A percentile compares a stretch with the other conserved stretches of the same genome.
phyloP scores from a whole-genome alignment of 179 eudicot species.

The Actinidia polygama region DNA sequence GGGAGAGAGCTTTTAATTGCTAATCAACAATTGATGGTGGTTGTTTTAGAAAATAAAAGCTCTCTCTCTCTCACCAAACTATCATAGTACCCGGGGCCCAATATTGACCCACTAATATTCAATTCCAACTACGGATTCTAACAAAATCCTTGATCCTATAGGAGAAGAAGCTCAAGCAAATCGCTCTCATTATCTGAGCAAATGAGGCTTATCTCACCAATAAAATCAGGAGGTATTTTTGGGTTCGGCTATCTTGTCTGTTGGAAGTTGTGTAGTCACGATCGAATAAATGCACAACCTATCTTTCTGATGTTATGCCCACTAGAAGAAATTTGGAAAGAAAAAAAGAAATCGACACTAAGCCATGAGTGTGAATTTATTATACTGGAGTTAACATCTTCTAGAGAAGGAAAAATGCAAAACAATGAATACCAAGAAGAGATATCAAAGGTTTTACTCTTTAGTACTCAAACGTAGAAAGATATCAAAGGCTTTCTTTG shows the following conservation, averaged over 20 bases:
- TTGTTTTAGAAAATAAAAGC: constrained; percentile 48
- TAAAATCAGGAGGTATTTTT: constrained; percentile 35
- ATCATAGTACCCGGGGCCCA: constrained; percentile 28
- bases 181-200: constrained; percentile 25
- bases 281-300: constrained; percentile 42
- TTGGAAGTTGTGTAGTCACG: constrained; percentile 35
- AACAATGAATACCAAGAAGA: no score
- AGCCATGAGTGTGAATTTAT: no score
- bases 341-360: no score
- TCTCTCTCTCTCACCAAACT: constrained; percentile 50
- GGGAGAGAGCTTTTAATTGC: constrained; percentile 52
- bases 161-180: constrained; percentile 37
- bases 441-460: no score
- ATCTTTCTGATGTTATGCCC: constrained; percentile 52
- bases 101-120: constrained; percentile 30
- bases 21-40: constrained; percentile 54
- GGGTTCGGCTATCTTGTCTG: constrained; percentile 43
- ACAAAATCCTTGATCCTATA: constrained; percentile 26
- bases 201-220: constrained; percentile 28
- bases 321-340: constrained; percentile 26
- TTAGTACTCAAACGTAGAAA: no score
- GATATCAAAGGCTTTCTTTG: no score
- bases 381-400: no score
- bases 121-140: constrained; percentile 29
- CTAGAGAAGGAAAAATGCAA: no score